Conservation (phyloP, 148 eudicot species). For the Fallopia convolvulus region DNA sequence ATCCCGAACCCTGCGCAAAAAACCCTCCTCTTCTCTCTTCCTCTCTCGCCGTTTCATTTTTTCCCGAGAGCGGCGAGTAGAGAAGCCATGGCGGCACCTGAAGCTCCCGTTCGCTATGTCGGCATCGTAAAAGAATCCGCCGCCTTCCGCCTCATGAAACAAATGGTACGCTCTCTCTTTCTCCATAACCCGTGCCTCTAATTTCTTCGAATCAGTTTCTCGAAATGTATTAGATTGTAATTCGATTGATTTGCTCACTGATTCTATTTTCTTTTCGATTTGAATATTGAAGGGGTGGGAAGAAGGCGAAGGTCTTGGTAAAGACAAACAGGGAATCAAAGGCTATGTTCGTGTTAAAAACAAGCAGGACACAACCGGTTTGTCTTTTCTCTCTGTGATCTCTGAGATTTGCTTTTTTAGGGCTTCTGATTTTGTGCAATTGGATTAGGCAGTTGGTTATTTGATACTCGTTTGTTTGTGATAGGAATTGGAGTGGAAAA, state of each 20-base stretch:
- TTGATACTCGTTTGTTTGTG: neutral
- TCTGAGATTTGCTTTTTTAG: neutral
- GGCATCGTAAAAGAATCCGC: conserved; percentile 73
- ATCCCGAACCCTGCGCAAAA: neutral
- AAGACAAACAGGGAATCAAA: conserved; percentile 97
- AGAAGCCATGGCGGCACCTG: conserved; percentile 68
- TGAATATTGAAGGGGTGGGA: conserved; percentile 74
- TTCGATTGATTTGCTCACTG: neutral
- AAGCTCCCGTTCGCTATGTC: conserved; percentile 77
- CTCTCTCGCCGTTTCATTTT: neutral
- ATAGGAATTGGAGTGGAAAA: conserved; percentile 82
- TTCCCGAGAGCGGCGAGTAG: neutral
- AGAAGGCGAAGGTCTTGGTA: conserved; percentile 99
- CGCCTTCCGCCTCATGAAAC: conserved; percentile 98
- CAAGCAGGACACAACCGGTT: conserved; percentile 76
- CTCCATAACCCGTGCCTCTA: neutral
- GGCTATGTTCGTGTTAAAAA: conserved; percentile 86
- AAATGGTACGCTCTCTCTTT: conserved; percentile 48
- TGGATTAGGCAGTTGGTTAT: neutral
- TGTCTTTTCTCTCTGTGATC: neutral
- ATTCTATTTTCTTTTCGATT: neutral
- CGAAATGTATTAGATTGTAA: neutral
- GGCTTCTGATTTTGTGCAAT: neutral
- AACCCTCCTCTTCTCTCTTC: neutral
- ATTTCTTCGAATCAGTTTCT: too few species aligned